phyloP scores from a whole-genome alignment of 2,329 filamentous ascomycete species.

The Tolypocladium guangdongense region DNA sequence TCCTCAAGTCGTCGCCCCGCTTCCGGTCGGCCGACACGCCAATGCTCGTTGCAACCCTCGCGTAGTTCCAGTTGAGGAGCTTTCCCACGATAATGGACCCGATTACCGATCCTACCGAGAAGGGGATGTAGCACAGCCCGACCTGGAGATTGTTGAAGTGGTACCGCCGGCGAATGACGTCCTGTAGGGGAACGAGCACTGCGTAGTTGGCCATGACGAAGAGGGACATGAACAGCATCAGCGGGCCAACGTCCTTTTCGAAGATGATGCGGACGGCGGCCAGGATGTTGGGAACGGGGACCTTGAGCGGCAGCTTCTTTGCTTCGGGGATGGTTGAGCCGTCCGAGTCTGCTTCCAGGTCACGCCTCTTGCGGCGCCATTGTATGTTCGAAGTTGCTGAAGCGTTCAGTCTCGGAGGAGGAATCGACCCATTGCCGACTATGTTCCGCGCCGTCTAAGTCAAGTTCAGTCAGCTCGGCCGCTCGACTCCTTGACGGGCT shows the following conservation, averaged over 20 bases:
- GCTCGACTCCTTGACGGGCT: neutral
- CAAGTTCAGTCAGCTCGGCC: neutral
- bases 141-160: slow-evolving; percentile 26
- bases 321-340: neutral
- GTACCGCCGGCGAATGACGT: slow-evolving; percentile 20
- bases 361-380: slow-evolving; percentile 3
- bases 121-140: slow-evolving; percentile 30
- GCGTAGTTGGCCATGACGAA: slow-evolving; percentile 23
- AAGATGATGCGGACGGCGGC: slow-evolving; percentile 21
- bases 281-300: slow-evolving; percentile 18
- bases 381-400: slow-evolving; percentile 7
- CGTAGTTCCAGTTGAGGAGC: slow-evolving; percentile 51
- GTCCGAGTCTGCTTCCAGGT: slow-evolving; percentile 4
- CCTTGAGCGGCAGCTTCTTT: slow-evolving; percentile 5
- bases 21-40: slow-evolving; percentile 37
- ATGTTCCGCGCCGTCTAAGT: slow-evolving; percentile 26
- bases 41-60: slow-evolving; percentile 35
- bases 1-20: slow-evolving; percentile 23
- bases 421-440: slow-evolving; percentile 34
- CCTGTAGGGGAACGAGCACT: slow-evolving; percentile 20
- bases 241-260: slow-evolving; percentile 21
- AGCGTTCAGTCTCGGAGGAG: slow-evolving; percentile 17
- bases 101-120: slow-evolving; percentile 23
- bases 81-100: slow-evolving; percentile 29
- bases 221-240: slow-evolving; percentile 23